Evolutionary conservation across 805 yeast species (phyloP).

Genomic region (Yamadazyma phyllophila): DNA sequence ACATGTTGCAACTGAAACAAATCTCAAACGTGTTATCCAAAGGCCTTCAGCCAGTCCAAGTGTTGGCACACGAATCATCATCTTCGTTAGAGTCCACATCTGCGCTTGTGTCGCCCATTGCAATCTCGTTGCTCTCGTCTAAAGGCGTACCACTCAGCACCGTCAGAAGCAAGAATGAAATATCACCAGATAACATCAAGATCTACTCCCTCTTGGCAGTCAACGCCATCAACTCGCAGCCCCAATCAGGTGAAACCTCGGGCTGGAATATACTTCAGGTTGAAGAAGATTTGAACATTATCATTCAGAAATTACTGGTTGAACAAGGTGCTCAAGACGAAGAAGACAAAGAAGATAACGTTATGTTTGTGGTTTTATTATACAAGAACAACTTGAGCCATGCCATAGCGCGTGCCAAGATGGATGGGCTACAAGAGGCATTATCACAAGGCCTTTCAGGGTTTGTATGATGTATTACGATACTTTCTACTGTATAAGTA

Average conservation of each 20-base stretch:
- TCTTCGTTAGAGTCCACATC: slow-evolving; percentile 7
- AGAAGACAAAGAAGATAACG: slow-evolving; percentile 3
- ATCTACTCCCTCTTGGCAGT: slow-evolving; percentile 36
- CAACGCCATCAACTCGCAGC: slow-evolving; percentile 17
- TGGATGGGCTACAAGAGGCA: slow-evolving; percentile 30
- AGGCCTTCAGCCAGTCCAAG: slow-evolving; percentile 22
- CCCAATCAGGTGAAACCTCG: neutral
- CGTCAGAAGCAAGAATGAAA: slow-evolving; percentile 21
- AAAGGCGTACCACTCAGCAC: slow-evolving; percentile 42
- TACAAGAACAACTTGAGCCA: slow-evolving; percentile 28
- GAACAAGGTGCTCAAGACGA: neutral
- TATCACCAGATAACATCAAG: slow-evolving; percentile 28
- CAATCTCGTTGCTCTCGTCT: slow-evolving; percentile 33
- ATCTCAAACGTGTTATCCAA: slow-evolving; percentile 35
- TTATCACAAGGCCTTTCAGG: slow-evolving; percentile 36
- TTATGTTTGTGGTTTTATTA: slow-evolving; percentile 31
- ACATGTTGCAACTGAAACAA: slow-evolving; percentile 41
- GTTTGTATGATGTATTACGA: slow-evolving; percentile 12
- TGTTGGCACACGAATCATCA: neutral
- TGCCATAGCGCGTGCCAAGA: slow-evolving; percentile 33
- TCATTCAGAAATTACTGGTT: slow-evolving; percentile 18
- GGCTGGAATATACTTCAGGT: slow-evolving; percentile 17
- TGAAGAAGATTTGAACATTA: slow-evolving; percentile 26
- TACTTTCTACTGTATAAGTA: neutral
- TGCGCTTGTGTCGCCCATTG: slow-evolving; percentile 21